Evolutionary conservation across 805 yeast species (phyloP), one percentile per base, ranked within the genome.

Genomic region (Ogataea glucozyma): DNA sequence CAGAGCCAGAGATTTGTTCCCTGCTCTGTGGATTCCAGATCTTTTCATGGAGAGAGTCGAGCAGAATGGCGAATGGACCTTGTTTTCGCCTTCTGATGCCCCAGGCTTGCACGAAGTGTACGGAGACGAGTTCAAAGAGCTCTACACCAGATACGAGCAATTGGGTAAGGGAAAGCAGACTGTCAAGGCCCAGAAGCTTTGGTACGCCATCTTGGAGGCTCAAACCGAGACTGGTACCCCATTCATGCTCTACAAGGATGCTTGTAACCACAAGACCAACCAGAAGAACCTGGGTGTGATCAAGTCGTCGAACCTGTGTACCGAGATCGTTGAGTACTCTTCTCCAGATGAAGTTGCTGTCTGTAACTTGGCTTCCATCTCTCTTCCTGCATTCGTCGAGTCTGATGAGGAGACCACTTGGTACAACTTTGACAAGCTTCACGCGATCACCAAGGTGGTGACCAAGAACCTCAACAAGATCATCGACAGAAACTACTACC

Each of bases 221-320:
- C 83, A 78, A 62, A 78, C 83, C 36, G 83, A 78, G 63, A 78
- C 83, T 24, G 83, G 83, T 58, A 76, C 81, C 38, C 83, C 83
- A 33, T 78, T 77, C 66, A 76, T 78, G 82, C 66, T 78, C 53
- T 78, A 78, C 67, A 78, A 78, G 62, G 83, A 78, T 64, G 78
- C 83, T 11, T 78, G 83, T 64, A 78, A 78, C 65, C 53, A 62
- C 52, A 78, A 78, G 64, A 67, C 81, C 41, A 78, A 78, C 65
- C 83, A 78, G 62, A 71, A 76, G 71, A 78, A 78, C 61, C 68
- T 78, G 60, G 83, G 83, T 55, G 62, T 71, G 30, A 78, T 78
- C 60, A 78, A 78, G 59, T 76, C 82, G 6, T 78, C 83, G 29
- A 78, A 78, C 61, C 73, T 78, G 63, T 78, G 83, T 61, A 76